Conservation (phyloP, 345 rosid genomes). For the Acer negundo region DNA sequence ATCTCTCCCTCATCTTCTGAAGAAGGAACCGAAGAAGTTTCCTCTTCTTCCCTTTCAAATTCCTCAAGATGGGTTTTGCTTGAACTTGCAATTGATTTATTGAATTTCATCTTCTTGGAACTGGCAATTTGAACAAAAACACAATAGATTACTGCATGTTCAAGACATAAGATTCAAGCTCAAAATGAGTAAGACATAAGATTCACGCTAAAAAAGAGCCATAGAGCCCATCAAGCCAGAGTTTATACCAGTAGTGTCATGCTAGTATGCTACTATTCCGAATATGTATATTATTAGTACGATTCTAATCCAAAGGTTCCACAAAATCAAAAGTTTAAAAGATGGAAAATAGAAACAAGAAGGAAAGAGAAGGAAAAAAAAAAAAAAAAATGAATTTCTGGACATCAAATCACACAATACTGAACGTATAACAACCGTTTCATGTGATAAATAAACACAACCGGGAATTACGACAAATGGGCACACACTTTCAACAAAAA, state of each 20-base stretch:
- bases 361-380: too few relatives aligned
- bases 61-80: slow-evolving; percentile 36
- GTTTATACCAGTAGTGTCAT: background rate
- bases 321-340: too few relatives aligned
- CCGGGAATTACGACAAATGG: background rate
- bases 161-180: background rate
- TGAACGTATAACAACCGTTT: background rate
- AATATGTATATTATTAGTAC: too few relatives aligned
- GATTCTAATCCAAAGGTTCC: too few relatives aligned
- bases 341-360: too few relatives aligned
- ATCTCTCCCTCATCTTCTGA: slow-evolving; percentile 62
- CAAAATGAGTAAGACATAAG: background rate
- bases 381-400: background rate
- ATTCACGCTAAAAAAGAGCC: too few relatives aligned
- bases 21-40: slow-evolving; percentile 25
- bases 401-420: background rate
- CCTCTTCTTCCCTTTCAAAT: slow-evolving; percentile 29
- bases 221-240: too few relatives aligned
- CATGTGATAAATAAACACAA: background rate
- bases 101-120: slow-evolving; percentile 30
- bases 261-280: too few relatives aligned
- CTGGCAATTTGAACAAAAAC: background rate
- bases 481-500: background rate
- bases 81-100: slow-evolving; percentile 17
- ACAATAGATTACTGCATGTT: background rate